Evolutionary conservation across 2,329 filamentous ascomycete species (phyloP), one percentile per base, ranked within the genome.

Genomic region (Lachnellula suecica): DNA sequence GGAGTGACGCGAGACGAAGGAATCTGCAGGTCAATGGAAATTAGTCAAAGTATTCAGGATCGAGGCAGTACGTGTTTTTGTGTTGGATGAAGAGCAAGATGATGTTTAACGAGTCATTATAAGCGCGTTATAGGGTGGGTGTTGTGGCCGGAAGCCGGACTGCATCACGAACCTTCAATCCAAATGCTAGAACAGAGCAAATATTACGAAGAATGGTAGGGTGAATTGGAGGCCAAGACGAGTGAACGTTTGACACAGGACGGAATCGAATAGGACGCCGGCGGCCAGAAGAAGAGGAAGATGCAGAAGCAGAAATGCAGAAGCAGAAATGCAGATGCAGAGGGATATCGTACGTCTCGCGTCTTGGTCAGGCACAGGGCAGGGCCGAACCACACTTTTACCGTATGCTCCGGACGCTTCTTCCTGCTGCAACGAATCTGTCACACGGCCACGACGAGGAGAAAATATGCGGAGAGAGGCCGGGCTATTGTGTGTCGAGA

Each of bases 191-290:
- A 59, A 52, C 63, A 58, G 57, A 58, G 59, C 60, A 68, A 66
- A 46, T 59, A 65, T 63, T 66, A 64, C 35, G 62, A 65, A 62
- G 56, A 53, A 37, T 29, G 51, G 59, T 65, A 53, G 51, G 52
- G 57, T 43, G 54, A 63, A 60, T 35, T 35, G n/a, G n/a, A 37
- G 34, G 57, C 57, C 65, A 70, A 68, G 58, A 38, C 64, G 65
- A 66, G 59, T 64, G 66, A 70, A 69, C 66, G 66, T 68, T 68
- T 69, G 71, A 65, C 64, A 67, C 71, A 76, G 47, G 53, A 54
- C 31, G 49, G 63, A 66, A 66, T 65, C 56, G 64, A 68, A 66
- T 63, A n/a, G 79, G 79, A 79, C 78, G 79, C 79, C 79, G 77
- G 79, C 79, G 79, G 73, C 79, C 79, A 66, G 59, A 58, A 68